Conservation (phyloP, 2,329 filamentous ascomycete genomes). For the Sclerotinia borealis region DNA sequence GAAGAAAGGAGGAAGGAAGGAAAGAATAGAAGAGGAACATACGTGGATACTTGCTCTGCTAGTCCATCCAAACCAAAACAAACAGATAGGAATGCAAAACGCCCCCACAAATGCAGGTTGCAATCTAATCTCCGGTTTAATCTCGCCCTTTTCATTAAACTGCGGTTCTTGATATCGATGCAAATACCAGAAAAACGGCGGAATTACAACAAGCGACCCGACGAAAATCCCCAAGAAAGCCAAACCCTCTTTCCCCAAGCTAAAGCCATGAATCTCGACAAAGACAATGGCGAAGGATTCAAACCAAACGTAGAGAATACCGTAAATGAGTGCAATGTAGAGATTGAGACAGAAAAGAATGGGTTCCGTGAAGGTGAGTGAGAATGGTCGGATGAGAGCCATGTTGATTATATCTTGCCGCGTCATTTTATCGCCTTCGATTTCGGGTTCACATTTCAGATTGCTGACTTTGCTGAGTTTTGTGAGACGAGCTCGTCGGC, state of each 20-base stretch:
- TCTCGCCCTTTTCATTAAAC: constrained; percentile 42
- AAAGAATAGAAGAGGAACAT: neutral
- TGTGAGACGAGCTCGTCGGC: constrained; percentile 53
- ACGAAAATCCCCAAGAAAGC: constrained; percentile 50
- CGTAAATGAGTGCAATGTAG: constrained; percentile 57
- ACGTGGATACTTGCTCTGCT: constrained; percentile 34
- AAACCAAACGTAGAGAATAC: constrained; percentile 57
- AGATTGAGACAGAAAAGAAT: constrained; percentile 55
- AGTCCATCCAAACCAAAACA: constrained; percentile 53
- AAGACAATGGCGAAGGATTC: constrained; percentile 58
- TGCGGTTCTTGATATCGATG: constrained; percentile 43
- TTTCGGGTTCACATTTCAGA: constrained; percentile 57
- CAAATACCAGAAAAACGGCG: constrained; percentile 44
- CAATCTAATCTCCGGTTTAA: constrained; percentile 46
- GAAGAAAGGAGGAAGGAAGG: too few relatives aligned
- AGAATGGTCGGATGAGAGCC: constrained; percentile 52
- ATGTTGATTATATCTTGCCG: constrained; percentile 43
- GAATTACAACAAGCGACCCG: constrained; percentile 47
- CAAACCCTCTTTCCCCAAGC: constrained; percentile 49
- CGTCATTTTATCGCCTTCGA: constrained; percentile 49
- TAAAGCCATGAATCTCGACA: constrained; percentile 52
- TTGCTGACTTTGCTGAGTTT: constrained; percentile 46
- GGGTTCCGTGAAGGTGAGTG: constrained; percentile 54
- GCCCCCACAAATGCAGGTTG: constrained; percentile 47
- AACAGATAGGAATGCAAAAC: constrained; percentile 48